A percentile compares a stretch with the other conserved stretches of the same genome.
These are phyloP conservation scores for Phytophthora hybrid DNA, from an alignment of 352 stramenopile species.

Conservation along the genomic window DNA sequence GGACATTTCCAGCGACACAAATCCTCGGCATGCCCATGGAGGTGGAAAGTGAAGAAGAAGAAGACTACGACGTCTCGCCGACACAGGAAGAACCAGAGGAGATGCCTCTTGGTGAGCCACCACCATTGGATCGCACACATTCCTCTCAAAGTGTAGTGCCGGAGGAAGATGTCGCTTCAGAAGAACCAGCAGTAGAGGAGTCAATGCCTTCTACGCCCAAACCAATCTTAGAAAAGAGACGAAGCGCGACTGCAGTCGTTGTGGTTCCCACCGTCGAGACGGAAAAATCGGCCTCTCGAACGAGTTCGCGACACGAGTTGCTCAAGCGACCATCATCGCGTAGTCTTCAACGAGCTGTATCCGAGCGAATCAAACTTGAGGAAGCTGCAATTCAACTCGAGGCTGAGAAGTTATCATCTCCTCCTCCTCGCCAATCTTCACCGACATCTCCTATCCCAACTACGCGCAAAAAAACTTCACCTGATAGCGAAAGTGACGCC, in stretches of 20 bases:
- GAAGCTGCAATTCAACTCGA: constrained; percentile 22
- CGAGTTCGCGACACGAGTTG: constrained; percentile 11
- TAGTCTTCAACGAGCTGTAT: constrained; percentile 19
- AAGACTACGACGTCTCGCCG: constrained; percentile 4
- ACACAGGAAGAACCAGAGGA: constrained; percentile 3
- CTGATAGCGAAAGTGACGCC: constrained; percentile 9
- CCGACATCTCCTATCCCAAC: background rate
- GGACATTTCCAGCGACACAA: constrained; percentile 2
- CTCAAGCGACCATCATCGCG: constrained; percentile 20
- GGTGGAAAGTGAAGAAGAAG: constrained; percentile 10
- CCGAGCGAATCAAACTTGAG: constrained; percentile 19
- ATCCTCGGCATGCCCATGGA: constrained; percentile 10
- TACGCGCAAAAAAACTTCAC: constrained; percentile 12
- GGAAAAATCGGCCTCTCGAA: background rate
- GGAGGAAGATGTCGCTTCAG: constrained; percentile 7
- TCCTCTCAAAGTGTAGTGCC: constrained; percentile 8
- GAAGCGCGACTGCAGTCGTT: constrained; percentile 38
- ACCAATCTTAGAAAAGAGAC: constrained; percentile 18
- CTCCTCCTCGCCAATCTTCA: constrained; percentile 11
- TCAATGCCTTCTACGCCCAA: constrained; percentile 5
- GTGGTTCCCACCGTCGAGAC: constrained; percentile 29
- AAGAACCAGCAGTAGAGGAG: background rate
- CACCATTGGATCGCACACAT: background rate
- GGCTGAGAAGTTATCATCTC: background rate
- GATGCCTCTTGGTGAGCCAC: background rate